Conservation (phyloP, 352 stramenopile species). For the Paralagenidium karlingii region DNA sequence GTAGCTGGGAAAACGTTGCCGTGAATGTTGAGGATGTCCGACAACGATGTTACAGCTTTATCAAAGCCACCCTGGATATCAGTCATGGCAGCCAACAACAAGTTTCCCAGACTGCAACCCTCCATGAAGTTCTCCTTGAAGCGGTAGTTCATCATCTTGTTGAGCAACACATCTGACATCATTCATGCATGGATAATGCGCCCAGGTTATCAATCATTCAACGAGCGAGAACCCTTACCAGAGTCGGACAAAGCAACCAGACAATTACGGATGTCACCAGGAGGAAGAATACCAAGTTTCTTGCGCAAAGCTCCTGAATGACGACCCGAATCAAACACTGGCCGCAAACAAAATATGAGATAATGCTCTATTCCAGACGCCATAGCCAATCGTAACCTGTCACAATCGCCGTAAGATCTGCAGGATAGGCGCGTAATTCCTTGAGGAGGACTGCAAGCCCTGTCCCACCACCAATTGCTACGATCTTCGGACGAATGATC, state of each 20-base stretch:
- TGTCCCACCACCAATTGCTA: conserved; percentile 67
- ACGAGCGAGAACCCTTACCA: conserved; percentile 15
- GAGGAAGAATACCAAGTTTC: conserved; percentile 68
- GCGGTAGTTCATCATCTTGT: conserved; percentile 82
- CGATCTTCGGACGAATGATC: conserved; percentile 72
- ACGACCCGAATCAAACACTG: conserved; percentile 74
- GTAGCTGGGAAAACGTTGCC: conserved; percentile 69
- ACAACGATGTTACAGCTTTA: conserved; percentile 65
- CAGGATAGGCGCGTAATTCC: conserved; percentile 70
- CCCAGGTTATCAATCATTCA: background rate
- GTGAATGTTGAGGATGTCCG: conserved; percentile 78
- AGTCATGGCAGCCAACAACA: conserved; percentile 66
- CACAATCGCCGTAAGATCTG: conserved; percentile 76
- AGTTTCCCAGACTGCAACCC: conserved; percentile 69
- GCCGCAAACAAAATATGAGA: background rate
- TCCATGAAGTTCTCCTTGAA: conserved; percentile 85
- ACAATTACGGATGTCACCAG: conserved; percentile 80
- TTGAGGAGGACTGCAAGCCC: conserved; percentile 74
- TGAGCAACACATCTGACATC: conserved; percentile 56
- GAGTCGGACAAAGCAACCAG: conserved; percentile 73
- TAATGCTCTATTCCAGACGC: background rate
- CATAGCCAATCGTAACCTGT: conserved; percentile 21
- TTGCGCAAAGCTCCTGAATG: conserved; percentile 74
- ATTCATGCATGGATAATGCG: background rate
- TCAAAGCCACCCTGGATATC: conserved; percentile 76